These are phyloP conservation scores for Cochlearia excelsa DNA, from an alignment of 345 rosid species.

Conservation along the genomic window DNA sequence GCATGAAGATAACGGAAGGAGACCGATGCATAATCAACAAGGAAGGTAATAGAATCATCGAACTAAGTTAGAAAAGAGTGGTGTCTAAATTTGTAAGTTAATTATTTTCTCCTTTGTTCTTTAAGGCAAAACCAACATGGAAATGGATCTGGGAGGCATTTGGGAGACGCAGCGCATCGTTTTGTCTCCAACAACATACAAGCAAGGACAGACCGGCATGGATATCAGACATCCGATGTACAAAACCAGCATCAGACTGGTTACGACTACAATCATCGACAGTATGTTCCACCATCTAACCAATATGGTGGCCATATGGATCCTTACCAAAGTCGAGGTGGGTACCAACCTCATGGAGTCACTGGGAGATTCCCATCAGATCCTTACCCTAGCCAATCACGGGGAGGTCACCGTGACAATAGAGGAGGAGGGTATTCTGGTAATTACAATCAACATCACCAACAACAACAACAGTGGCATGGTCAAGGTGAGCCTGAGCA, in stretches of 20 bases:
- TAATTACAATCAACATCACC: slow-evolving; percentile 28
- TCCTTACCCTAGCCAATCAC: slow-evolving; percentile 37
- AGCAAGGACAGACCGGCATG: slow-evolving; percentile 41
- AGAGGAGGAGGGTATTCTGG: slow-evolving; percentile 31
- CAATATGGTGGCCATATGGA: slow-evolving; percentile 31
- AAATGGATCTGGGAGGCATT: slow-evolving; percentile 59
- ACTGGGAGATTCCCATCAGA: slow-evolving; percentile 39
- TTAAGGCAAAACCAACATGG: slow-evolving; percentile 66
- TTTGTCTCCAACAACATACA: slow-evolving; percentile 69
- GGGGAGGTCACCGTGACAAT: slow-evolving; percentile 38
- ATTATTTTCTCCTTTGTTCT: neutral
- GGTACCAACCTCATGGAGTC: slow-evolving; percentile 38
- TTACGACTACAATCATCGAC: slow-evolving; percentile 31
- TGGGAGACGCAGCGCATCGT: slow-evolving; percentile 80
- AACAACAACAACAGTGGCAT: slow-evolving; percentile 31
- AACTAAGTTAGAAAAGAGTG: neutral
- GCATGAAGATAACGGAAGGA: slow-evolving; percentile 83
- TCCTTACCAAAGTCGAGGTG: slow-evolving; percentile 33
- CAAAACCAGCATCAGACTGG: slow-evolving; percentile 38
- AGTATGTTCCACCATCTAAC: slow-evolving; percentile 36
- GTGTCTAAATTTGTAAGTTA: slow-evolving; percentile 4
- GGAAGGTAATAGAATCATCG: slow-evolving; percentile 33
- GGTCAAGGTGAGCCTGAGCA: slow-evolving; percentile 27
- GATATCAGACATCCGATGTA: slow-evolving; percentile 30
- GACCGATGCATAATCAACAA: slow-evolving; percentile 49